These are phyloP conservation scores for Heliosperma pusillum DNA, from an alignment of 148 eudicot genomes.

Conservation along the genomic window DNA sequence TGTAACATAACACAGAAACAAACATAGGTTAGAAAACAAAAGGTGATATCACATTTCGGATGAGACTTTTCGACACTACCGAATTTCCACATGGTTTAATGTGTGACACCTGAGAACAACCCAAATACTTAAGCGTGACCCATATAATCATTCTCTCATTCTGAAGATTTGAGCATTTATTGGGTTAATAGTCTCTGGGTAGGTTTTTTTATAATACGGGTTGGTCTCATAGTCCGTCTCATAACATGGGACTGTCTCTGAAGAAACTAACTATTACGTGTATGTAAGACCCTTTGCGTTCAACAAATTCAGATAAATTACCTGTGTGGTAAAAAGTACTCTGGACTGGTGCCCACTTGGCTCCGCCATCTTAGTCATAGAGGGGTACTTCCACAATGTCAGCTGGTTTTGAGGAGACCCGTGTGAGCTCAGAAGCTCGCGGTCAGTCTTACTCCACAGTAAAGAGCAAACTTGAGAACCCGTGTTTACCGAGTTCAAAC, in stretches of 20 bases:
- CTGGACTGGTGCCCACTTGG: constrained; percentile 82
- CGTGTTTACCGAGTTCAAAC: constrained; percentile 72
- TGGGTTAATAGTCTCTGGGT: no score
- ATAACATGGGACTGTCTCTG: no score
- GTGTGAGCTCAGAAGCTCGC: constrained; percentile 83
- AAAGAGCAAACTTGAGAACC: constrained; percentile 81
- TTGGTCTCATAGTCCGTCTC: no score
- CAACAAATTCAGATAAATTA: constrained; percentile 10
- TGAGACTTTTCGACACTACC: background rate
- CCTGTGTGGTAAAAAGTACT: constrained; percentile 85
- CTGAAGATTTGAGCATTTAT: background rate
- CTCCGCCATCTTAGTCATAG: constrained; percentile 77
- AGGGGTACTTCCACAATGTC: constrained; percentile 83
- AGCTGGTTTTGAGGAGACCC: constrained; percentile 76
- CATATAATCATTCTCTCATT: no score
- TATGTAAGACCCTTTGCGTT: background rate
- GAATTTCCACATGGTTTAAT: background rate
- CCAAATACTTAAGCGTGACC: no score
- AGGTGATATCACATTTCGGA: background rate
- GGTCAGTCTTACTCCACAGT: constrained; percentile 78
- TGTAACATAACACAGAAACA: constrained; percentile 21
- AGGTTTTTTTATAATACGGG: no score
- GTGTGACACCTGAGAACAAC: no score
- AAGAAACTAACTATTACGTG: no score
- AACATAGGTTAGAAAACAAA: background rate